Evolutionary conservation across 2,329 filamentous ascomycete species (phyloP), one percentile per base, ranked within the genome.

Genomic region (Coleophoma cylindrospora): DNA sequence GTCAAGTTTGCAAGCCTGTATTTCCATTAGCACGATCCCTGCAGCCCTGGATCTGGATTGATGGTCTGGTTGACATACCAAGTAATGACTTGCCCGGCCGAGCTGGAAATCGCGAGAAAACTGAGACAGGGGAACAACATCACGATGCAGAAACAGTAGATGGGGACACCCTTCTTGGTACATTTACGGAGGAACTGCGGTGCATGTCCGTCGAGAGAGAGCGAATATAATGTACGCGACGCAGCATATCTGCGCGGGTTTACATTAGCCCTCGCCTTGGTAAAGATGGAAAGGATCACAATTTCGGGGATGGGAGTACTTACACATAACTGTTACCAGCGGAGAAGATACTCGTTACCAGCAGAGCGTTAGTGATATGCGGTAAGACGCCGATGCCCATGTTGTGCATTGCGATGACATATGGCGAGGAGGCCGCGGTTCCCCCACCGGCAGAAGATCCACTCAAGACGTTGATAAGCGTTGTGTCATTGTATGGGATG

Each of bases 361-460:
- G 78, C n/a, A 80, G 80, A 36, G 76, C 83, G 61, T 87, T 87
- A 70, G 87, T 84, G 59, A 86, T 74, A 54, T 81, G 79, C 60
- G 84, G 79, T 7, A 87, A 74, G 2, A 75, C 79, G 2, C 69
- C 67, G 57, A 90, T 88, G 13, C 79, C 75, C 3, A 86, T 75
- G 19, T 76, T 73, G 62, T 82, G 75, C 76, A 83, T 82, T 45
- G 80, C 80, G 59, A 84, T 82, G 49, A 83, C 80, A 57, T 83
- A 84, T 2, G 81, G 81, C 27, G 80, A 84, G 0, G 79, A 78
- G 11, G 76, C 76, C 9, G 79, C 80, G 5, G 72, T 76, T 10
- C 75, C 78, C 34, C 36, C 32, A 33, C 75, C 75, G 1, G 76
- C 74, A 34, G 73, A 69, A 41, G 69, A 70, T 3, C 70, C 67